phyloP scores from a whole-genome alignment of 2,329 filamentous ascomycete species.

The Neonectria coccinea region DNA sequence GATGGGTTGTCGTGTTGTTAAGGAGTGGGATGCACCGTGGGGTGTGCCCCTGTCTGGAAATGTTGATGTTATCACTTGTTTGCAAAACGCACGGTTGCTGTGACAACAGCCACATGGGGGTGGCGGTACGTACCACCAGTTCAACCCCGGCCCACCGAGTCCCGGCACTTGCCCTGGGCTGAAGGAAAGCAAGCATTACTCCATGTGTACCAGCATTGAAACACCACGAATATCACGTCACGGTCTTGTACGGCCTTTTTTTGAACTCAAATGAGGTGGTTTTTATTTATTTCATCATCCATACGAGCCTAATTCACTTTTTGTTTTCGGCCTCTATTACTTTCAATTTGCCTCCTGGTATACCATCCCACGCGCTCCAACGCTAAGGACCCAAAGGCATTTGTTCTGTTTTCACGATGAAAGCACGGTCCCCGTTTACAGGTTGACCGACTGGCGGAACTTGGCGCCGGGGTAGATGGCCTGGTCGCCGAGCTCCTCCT shows the following conservation, averaged over 20 bases:
- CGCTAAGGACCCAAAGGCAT: constrained; percentile 40
- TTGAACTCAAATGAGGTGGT: constrained; percentile 36
- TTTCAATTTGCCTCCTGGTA: constrained; percentile 43
- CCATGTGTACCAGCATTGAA: neutral
- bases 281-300: constrained; percentile 35
- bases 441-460: constrained; percentile 91
- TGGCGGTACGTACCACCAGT: neutral
- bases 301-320: constrained; percentile 42
- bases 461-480: constrained; percentile 92
- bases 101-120: constrained; percentile 42
- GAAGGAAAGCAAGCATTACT: neutral
- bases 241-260: neutral
- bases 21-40: constrained; percentile 25
- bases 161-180: too few relatives aligned
- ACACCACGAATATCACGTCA: neutral
- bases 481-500: constrained; percentile 95
- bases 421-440: constrained; percentile 67
- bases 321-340: constrained; percentile 45
- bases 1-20: constrained; percentile 22
- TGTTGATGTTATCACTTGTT: constrained; percentile 40
- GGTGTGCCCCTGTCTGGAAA: constrained; percentile 12
- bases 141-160: neutral
- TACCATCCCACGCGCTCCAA: constrained; percentile 39
- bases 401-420: constrained; percentile 25
- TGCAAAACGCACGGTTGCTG: constrained; percentile 33